Conservation (phyloP, 345 rosid species). For the Syzygium aqueum region DNA sequence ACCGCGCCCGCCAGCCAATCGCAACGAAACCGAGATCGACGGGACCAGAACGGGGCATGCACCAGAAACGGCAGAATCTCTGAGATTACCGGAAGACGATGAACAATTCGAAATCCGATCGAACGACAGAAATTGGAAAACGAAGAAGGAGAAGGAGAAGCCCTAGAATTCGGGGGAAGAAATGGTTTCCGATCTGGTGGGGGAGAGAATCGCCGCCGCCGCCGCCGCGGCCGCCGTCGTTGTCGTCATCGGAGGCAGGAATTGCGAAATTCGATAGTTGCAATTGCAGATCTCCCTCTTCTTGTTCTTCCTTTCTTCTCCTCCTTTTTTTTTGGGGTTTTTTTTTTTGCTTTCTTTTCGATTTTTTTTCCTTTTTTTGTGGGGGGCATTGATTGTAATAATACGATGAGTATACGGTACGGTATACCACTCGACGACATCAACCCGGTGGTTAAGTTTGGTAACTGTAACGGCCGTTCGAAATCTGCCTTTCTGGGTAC, state of each 20-base stretch:
- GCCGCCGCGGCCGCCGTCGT: background rate
- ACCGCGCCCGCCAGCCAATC: background rate
- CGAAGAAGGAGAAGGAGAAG: background rate
- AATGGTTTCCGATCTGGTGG: constrained; percentile 5
- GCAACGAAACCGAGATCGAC: background rate
- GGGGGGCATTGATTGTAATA: background rate
- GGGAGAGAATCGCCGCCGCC: background rate
- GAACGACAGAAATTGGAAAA: background rate
- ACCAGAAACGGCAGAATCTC: background rate
- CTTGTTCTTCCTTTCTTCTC: background rate
- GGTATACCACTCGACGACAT: background rate
- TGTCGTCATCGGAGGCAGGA: background rate
- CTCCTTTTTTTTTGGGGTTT: background rate
- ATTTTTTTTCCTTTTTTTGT: background rate
- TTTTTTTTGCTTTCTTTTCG: background rate
- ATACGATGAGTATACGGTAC: background rate
- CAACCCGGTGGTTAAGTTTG: background rate
- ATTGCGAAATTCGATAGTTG: background rate
- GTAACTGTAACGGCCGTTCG: background rate
- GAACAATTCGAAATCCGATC: background rate
- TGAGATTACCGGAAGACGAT: background rate
- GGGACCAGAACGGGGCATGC: background rate
- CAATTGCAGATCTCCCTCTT: constrained; percentile 4
- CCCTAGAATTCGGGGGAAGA: background rate
- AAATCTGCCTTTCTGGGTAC: background rate